Conservation (phyloP, 306 rosid species). For the Dalbergia cultrata region DNA sequence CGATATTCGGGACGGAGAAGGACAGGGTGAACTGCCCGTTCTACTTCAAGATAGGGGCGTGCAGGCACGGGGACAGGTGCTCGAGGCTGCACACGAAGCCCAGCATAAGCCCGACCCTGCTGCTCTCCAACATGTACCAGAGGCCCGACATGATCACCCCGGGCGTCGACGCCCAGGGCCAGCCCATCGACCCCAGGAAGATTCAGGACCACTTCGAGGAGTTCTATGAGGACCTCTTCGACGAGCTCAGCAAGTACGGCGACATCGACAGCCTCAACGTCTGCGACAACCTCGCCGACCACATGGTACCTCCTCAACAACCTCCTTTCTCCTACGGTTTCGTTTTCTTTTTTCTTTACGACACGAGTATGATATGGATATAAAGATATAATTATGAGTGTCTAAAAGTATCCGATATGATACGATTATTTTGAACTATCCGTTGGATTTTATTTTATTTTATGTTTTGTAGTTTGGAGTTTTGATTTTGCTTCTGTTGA, state of each 20-base stretch:
- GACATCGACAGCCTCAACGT: conserved; percentile 45
- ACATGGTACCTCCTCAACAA: conserved; percentile 21
- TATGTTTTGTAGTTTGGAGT: too few relatives aligned
- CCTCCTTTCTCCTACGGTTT: too few relatives aligned
- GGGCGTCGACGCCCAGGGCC: conserved; percentile 40
- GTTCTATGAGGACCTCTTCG: conserved; percentile 45
- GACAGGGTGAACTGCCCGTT: conserved; percentile 50
- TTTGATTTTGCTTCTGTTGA: too few relatives aligned
- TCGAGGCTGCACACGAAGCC: conserved; percentile 44
- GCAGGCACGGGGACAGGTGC: conserved; percentile 47
- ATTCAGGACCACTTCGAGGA: conserved; percentile 48
- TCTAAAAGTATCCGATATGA: too few relatives aligned
- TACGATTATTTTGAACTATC: too few relatives aligned
- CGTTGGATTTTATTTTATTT: too few relatives aligned
- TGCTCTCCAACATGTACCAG: conserved; percentile 48
- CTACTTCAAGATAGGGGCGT: conserved; percentile 49
- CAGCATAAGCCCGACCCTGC: conserved; percentile 42
- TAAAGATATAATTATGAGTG: too few relatives aligned
- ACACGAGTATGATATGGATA: too few relatives aligned
- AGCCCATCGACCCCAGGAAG: conserved; percentile 44
- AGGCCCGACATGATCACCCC: conserved; percentile 51
- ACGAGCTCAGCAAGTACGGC: conserved; percentile 42
- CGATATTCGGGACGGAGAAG: conserved; percentile 49
- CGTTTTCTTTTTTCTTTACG: too few relatives aligned
- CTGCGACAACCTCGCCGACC: conserved; percentile 50